Conservation (phyloP, 257 asterid species). For the Henckelia pumila region DNA sequence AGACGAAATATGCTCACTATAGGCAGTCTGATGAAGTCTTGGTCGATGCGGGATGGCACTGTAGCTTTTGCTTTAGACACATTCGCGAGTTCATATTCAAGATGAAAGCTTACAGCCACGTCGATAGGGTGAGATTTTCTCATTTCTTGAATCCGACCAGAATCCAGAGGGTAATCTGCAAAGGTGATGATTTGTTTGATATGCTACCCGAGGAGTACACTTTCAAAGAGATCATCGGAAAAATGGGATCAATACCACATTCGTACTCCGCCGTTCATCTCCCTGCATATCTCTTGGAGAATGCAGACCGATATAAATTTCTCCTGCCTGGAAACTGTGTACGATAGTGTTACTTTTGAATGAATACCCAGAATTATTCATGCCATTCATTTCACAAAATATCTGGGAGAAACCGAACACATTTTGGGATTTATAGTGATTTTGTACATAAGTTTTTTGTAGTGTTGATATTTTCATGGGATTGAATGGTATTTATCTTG, state of each 20-base stretch:
- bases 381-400: conserved; percentile 37
- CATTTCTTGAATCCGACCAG: conserved; percentile 67
- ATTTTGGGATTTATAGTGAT: conserved; percentile 43
- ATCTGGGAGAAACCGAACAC: conserved; percentile 8
- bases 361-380: conserved; percentile 32
- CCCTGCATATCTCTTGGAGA: conserved; percentile 78
- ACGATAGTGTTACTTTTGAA: conserved; percentile 50
- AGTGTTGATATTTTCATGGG: conserved; percentile 1
- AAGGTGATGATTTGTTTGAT: conserved; percentile 75
- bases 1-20: conserved; percentile 22
- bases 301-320: conserved; percentile 56
- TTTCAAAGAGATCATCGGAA: conserved; percentile 20
- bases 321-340: conserved; percentile 80
- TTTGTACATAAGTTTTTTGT: conserved; percentile 34
- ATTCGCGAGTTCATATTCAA: conserved; percentile 71
- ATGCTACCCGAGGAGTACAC: conserved; percentile 80
- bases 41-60: conserved; percentile 23
- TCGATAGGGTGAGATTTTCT: conserved; percentile 71
- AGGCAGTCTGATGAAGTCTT: conserved; percentile 18
- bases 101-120: conserved; percentile 84
- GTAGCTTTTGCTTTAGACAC: conserved; percentile 33
- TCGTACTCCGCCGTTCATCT: conserved; percentile 70
- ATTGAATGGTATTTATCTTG: not conserved
- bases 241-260: conserved; percentile 25
- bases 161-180: conserved; percentile 70